These are phyloP conservation scores for Xylaria sp. DNA, from an alignment of 2,329 filamentous ascomycete genomes.

Conservation along the genomic window DNA sequence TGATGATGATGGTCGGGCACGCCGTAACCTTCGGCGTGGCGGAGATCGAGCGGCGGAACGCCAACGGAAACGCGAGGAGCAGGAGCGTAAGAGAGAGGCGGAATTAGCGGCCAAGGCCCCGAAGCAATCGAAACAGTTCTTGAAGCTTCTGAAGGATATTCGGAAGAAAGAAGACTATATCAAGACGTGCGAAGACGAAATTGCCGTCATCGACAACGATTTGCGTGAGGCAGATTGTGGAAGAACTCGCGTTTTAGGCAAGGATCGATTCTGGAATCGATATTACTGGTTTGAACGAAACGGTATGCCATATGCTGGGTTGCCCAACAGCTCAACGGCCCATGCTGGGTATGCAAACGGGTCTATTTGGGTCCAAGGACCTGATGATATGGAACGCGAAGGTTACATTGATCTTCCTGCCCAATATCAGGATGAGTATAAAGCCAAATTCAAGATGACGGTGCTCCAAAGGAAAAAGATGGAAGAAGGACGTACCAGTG, in stretches of 20 bases:
- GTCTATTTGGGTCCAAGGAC: conserved; percentile 95
- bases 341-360: conserved; percentile 91
- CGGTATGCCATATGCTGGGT: conserved; percentile 92
- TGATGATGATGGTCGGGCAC: conserved; percentile 71
- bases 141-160: conserved; percentile 87
- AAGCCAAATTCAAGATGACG: conserved; percentile 80
- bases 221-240: conserved; percentile 93
- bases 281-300: conserved; percentile 99
- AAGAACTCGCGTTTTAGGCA: conserved; percentile 86
- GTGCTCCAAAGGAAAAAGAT: conserved; percentile 83
- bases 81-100: conserved; percentile 74
- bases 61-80: conserved; percentile 80
- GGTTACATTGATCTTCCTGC: conserved; percentile 84
- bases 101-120: conserved; percentile 72
- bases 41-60: conserved; percentile 76
- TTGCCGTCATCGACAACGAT: conserved; percentile 87
- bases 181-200: conserved; percentile 83
- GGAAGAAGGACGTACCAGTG: conserved; percentile 85
- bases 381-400: conserved; percentile 85
- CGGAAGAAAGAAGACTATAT: conserved; percentile 86
- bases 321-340: conserved; percentile 88
- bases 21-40: conserved; percentile 66
- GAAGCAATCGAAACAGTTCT: conserved; percentile 87
- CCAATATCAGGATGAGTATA: conserved; percentile 79
- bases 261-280: conserved; percentile 96